phyloP scores from a whole-genome alignment of 257 asterid species.

The Solanum boliviense region DNA sequence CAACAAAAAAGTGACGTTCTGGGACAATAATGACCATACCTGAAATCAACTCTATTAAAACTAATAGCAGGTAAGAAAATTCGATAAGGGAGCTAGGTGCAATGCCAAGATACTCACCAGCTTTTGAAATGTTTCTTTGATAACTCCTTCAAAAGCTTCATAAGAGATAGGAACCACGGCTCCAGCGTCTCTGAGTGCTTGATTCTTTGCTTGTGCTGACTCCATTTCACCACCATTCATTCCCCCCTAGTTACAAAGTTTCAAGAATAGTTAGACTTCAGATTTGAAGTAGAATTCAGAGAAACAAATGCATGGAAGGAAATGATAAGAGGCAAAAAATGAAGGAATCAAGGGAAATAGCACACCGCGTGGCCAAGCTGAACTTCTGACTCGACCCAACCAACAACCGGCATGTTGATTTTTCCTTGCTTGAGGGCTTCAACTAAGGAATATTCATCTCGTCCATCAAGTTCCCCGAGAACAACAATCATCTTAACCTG shows the following conservation, averaged over 20 bases:
- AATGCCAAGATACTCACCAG: conserved; percentile 29
- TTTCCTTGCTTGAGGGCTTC: conserved; percentile 95
- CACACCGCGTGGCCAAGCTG: conserved; percentile 99
- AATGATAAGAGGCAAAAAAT: neutral
- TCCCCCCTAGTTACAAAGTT: conserved; percentile 56
- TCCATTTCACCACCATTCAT: conserved; percentile 97
- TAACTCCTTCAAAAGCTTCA: conserved; percentile 78
- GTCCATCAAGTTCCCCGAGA: conserved; percentile 98
- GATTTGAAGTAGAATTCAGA: neutral
- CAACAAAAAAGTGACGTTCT: neutral
- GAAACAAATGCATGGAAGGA: neutral
- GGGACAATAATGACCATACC: no score
- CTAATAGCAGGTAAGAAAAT: conserved; percentile 2
- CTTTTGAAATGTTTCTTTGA: conserved; percentile 66
- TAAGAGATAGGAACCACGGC: conserved; percentile 93
- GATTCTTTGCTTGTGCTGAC: conserved; percentile 96
- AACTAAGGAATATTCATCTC: conserved; percentile 94
- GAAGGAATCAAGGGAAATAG: neutral
- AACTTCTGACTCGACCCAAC: conserved; percentile 99
- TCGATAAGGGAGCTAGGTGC: neutral
- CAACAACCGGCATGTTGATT: conserved; percentile 84
- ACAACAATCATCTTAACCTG: conserved; percentile 92
- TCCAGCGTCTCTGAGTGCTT: conserved; percentile 88
- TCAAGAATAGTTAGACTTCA: neutral
- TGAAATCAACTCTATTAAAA: neutral